These are phyloP conservation scores for Rhynchosporium agropyri DNA, from an alignment of 2,329 filamentous ascomycete species.

Conservation along the genomic window DNA sequence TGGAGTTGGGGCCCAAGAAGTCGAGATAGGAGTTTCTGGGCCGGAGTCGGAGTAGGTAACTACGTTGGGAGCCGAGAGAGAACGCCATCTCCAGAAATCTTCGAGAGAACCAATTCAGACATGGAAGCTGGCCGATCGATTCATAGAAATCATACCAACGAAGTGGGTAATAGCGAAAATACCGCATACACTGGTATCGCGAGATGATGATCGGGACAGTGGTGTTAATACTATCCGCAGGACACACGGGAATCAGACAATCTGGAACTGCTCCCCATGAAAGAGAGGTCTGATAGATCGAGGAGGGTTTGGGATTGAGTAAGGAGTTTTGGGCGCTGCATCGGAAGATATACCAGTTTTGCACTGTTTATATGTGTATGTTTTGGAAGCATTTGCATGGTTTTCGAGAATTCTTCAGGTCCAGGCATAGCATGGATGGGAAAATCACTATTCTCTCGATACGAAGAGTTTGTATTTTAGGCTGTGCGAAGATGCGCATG, in stretches of 20 bases:
- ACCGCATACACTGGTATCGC: not conserved
- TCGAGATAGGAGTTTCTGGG: constrained; percentile 74
- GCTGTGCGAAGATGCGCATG: too few relatives aligned
- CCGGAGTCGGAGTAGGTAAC: constrained; percentile 55
- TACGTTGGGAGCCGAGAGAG: constrained; percentile 39
- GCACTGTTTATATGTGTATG: not conserved
- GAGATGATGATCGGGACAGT: constrained; percentile 12
- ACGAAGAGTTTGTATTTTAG: too few relatives aligned
- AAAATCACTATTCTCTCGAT: not conserved
- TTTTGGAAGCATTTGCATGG: not conserved
- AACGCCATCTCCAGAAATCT: constrained; percentile 9
- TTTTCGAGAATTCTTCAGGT: not conserved
- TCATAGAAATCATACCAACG: constrained; percentile 24
- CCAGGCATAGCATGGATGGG: not conserved
- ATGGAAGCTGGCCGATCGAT: constrained; percentile 18
- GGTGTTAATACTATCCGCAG: constrained; percentile 18
- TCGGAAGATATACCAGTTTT: constrained; percentile 13
- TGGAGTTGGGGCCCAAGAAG: constrained; percentile 88
- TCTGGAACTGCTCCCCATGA: constrained; percentile 27
- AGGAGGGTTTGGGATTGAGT: not conserved
- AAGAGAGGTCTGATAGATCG: constrained; percentile 6
- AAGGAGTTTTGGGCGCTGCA: not conserved
- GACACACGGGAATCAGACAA: constrained; percentile 21
- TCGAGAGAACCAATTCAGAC: constrained; percentile 17
- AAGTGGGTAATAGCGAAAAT: constrained; percentile 27